Evolutionary conservation across 768 basidiomycete genomes (phyloP), one percentile per base, ranked within the genome.

Genomic region (Collybia sordida): DNA sequence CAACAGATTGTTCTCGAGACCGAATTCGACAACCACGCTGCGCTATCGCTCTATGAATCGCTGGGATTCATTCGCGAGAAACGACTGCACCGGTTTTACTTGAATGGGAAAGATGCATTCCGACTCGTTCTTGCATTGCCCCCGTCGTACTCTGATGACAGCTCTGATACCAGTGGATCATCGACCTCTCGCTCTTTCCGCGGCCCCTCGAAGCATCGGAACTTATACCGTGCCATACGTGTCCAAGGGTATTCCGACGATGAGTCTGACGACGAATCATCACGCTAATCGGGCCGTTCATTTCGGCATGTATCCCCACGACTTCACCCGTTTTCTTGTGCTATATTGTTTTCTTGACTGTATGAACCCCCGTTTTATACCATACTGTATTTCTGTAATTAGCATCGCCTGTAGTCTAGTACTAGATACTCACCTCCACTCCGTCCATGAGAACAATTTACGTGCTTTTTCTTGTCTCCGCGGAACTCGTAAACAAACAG

Each of bases 61-160:
- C 79, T 98, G 38, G 97, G 97, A 0, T 99, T 99, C 70, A 89
- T 98, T 21, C 84, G 92, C 36, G 95, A 98, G 73, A 98, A 98
- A 65, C 85, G 95, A 3, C 77, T 99, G 15, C 86, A 88, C 64
- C 82, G 97, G 1, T 99, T 98, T 71, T 98, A 99, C 62, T 81
- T 98, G 57, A 99, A 97, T 63, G 93, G 92, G 40, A 98, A 98
- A 69, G 94, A 98, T 63, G 95, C 95, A 0, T 97, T 91, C 61
- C 78, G 92, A 34, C 82, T 94, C 42, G 81, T 90, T 18, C 81
- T 90, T 39, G 70, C 79, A 24, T 67, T 90, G 4, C 78, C 83
- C 9, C 71, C 63, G 4, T 42, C 67, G 3, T 63, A 67, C 40
- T 70, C 72, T 12, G 73, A 69, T 45, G 65, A 68, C 49, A 54